Evolutionary conservation across 140 eudicot genomes (phyloP).

Genomic region (Eryngium alpinum): DNA sequence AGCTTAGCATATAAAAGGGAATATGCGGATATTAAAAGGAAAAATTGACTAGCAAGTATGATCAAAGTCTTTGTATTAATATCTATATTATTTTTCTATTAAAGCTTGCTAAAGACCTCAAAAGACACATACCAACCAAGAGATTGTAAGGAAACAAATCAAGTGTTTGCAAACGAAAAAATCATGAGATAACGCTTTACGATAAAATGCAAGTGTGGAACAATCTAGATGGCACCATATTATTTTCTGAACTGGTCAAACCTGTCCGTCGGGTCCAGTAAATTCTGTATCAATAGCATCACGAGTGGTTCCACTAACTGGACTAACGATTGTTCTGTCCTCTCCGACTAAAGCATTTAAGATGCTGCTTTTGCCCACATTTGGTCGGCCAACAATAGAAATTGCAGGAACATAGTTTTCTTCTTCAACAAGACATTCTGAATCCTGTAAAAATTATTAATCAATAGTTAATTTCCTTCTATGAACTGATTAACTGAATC

Average conservation of each 20-base stretch:
- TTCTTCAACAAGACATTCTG: slow-evolving; percentile 41
- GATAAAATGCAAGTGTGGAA: neutral
- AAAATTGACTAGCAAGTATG: neutral
- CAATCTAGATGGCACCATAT: neutral
- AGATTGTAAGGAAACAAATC: too few species aligned
- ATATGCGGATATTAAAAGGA: neutral
- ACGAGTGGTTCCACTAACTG: slow-evolving; percentile 98
- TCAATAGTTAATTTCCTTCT: neutral
- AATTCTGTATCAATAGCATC: slow-evolving; percentile 98
- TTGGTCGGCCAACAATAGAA: slow-evolving; percentile 92
- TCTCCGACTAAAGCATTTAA: slow-evolving; percentile 93
- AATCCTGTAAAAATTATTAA: slow-evolving; percentile 40
- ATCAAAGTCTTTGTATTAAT: neutral
- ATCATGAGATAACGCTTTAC: neutral
- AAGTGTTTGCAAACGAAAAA: too few species aligned
- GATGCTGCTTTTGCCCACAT: slow-evolving; percentile 96
- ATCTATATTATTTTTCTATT: neutral
- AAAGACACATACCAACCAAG: neutral
- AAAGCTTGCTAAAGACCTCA: neutral
- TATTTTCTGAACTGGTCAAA: slow-evolving; percentile 22
- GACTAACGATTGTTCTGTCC: slow-evolving; percentile 96
- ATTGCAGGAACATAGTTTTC: slow-evolving; percentile 73
- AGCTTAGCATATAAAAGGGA: neutral
- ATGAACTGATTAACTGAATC: neutral
- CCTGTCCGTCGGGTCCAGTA: slow-evolving; percentile 93